phyloP scores from a whole-genome alignment of 495 filamentous ascomycete genomes.

The Penicillium macrosclerotiorum region DNA sequence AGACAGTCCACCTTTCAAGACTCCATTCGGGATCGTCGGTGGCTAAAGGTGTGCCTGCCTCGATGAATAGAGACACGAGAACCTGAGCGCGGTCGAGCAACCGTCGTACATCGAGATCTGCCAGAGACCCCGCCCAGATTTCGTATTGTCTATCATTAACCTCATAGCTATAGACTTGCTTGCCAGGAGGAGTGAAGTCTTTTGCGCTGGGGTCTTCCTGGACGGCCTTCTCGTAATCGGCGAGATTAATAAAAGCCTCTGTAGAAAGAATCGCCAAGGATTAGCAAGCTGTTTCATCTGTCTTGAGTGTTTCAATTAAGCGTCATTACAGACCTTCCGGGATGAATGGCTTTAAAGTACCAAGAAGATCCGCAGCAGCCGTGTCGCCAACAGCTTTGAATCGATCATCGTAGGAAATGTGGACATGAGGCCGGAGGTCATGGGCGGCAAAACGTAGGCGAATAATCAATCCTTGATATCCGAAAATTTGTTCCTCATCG shows the following conservation, averaged over 20 bases:
- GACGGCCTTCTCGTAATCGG: conserved; percentile 59
- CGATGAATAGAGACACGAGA: conserved; percentile 83
- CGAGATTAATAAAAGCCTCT: conserved; percentile 62
- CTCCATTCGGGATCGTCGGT: conserved; percentile 72
- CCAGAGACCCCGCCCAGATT: conserved; percentile 59
- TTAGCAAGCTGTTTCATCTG: not conserved
- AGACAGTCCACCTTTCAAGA: conserved; percentile 81
- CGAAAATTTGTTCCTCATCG: conserved; percentile 85
- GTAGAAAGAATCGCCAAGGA: not conserved
- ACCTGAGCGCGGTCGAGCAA: conserved; percentile 78
- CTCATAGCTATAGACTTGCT: conserved; percentile 51
- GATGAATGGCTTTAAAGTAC: conserved; percentile 63
- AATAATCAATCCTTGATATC: conserved; percentile 77
- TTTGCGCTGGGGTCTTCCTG: conserved; percentile 50
- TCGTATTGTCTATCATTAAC: conserved; percentile 52
- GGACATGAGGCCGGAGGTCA: conserved; percentile 73
- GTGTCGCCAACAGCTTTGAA: conserved; percentile 71
- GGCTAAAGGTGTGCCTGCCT: conserved; percentile 74
- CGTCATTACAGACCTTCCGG: conserved; percentile 64
- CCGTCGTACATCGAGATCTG: conserved; percentile 56
- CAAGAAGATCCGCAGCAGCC: conserved; percentile 63
- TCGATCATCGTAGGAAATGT: conserved; percentile 69
- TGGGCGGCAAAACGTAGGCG: conserved; percentile 76
- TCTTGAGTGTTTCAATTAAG: too few species aligned
- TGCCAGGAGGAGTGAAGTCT: conserved; percentile 61